Base-by-base conservation (phyloP, 331 rosid species). In the Phaseolus coccineus region DNA sequence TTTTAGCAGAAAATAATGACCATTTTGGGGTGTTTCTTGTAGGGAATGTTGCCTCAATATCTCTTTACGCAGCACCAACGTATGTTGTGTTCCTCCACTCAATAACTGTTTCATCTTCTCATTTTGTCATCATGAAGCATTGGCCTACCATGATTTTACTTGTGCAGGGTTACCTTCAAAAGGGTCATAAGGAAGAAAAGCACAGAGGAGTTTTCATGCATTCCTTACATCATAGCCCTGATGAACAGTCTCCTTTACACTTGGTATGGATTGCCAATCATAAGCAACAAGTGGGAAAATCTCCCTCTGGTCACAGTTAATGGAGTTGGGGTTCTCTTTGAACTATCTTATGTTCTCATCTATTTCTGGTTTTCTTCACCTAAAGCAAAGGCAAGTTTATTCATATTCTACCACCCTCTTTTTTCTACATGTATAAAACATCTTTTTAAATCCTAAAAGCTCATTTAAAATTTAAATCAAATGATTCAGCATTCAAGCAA, bases 231-330 rank as follows among this genome's bases (percentile, higher is more conserved):
- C 39, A 71, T 90, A 65, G 91, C 87, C 69, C 77, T 94, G 1
- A 15, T 84, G 71, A 94, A 92, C 79, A 89, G 96, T 75, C 93
- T 94, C 71, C 86, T 91, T 30, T 94, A 81, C 52, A 77, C 94
- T 48, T 94, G 97, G 96, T 94, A 94, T 87, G 98, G 94, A 52
- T 44, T 92, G 82, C 97, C 98, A 33, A 24, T 94, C 8, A 79
- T 92, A 3, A 94, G 98, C 86, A 16, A 35, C 80, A 72, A 82
- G 12, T 89, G 94, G 96, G 93, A 94, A 81, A 92, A 92, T 63
- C 76, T 94, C 42, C 91, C 89, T 64, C 76, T 94, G 8, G 91
- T 92, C 67, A 87, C 94, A 19, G 88, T 87, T 40, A 94, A 92
- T 83, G 97, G 93, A 65, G 79, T 86, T 24, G 98, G 98, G 6